phyloP scores from a whole-genome alignment of 495 filamentous ascomycete genomes.

The Aspergillus indologenus region DNA sequence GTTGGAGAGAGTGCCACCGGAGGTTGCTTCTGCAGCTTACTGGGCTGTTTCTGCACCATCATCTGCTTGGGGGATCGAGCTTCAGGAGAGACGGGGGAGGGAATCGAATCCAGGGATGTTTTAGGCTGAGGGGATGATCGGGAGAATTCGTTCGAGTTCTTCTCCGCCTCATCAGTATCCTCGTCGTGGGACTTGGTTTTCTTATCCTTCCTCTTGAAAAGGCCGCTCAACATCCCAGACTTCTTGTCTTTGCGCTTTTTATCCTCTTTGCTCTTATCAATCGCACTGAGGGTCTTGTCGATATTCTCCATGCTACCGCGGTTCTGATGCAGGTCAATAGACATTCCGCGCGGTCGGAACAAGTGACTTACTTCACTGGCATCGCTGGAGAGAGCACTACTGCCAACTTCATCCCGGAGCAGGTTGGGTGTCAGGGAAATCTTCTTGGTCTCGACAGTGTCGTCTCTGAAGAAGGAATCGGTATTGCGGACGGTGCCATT shows the following conservation, averaged over 20 bases:
- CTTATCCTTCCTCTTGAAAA: slow-evolving; percentile 95
- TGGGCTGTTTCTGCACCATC: slow-evolving; percentile 52
- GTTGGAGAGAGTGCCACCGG: slow-evolving; percentile 52
- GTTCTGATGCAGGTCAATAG: slow-evolving; percentile 25
- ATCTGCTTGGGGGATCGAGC: slow-evolving; percentile 34
- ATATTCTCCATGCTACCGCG: slow-evolving; percentile 47
- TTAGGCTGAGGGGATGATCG: slow-evolving; percentile 51
- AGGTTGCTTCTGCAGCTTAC: slow-evolving; percentile 75
- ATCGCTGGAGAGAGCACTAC: slow-evolving; percentile 57
- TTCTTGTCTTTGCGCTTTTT: slow-evolving; percentile 93
- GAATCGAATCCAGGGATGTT: slow-evolving; percentile 47
- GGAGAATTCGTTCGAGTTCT: slow-evolving; percentile 54
- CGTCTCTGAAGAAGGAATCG: slow-evolving; percentile 96
- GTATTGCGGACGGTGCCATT: slow-evolving; percentile 85
- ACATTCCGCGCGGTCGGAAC: slow-evolving; percentile 40
- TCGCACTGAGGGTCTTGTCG: slow-evolving; percentile 49
- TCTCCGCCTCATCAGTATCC: slow-evolving; percentile 61
- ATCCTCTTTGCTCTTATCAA: slow-evolving; percentile 65
- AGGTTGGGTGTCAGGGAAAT: slow-evolving; percentile 94
- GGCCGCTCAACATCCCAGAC: slow-evolving; percentile 81
- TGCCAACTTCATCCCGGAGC: slow-evolving; percentile 75
- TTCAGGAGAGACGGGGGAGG: slow-evolving; percentile 22
- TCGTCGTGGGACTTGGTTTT: slow-evolving; percentile 68
- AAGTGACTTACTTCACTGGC: slow-evolving; percentile 55
- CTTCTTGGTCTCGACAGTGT: slow-evolving; percentile 91